Base-by-base conservation (phyloP, 2,329 filamentous ascomycete genomes). In the Claviceps sp. region DNA sequence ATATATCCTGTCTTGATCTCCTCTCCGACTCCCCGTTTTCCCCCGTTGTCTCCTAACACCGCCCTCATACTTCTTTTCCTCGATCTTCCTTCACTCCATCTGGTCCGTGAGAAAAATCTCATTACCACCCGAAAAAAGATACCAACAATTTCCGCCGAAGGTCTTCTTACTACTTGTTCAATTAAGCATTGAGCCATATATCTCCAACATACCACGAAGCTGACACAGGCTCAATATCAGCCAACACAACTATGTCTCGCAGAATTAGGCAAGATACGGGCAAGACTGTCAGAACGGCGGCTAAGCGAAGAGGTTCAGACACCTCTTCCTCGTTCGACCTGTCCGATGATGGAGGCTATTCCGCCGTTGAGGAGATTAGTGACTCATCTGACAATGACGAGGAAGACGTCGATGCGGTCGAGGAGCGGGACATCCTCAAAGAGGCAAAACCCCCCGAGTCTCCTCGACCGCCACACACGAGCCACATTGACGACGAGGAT, bases 341-440 rank as follows among this genome's bases (percentile, higher is more conserved):
- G 5, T 84, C 79, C 56, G 80, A 84, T 54, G 85, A 89, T 54
- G 85, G 89, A 49, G 84, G 81, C 52, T 89, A 89, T 65, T 85
- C 82, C 1, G 85, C 76, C 40, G 84, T 94, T 54, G 86, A 91
- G 63, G 80, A 89, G 49, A 84, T 94, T 55, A 87, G 80, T 58
- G 87, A 90, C 60, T 84, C 81, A 11, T 87, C 78, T 51, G 78
- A 90, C 56, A 84, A 88, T 57, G 87, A 91, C 65, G 84, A 91
- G 66, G 80, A 86, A 57, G 80, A 87, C 74, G 80, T 91, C 52
- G 78, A 85, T 62, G 80, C 82, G 74, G 77, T 81, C 72, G 87
- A 93, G 77, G 87, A 89, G 71, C 76, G 82, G 65, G 80, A 84
- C 59, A 87, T 90, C 56, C 73, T 87, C 53, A 67, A 68, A 52